These are phyloP conservation scores for Scedosporium aurantiacum DNA, from an alignment of 2,329 filamentous ascomycete species.

Conservation along the genomic window DNA sequence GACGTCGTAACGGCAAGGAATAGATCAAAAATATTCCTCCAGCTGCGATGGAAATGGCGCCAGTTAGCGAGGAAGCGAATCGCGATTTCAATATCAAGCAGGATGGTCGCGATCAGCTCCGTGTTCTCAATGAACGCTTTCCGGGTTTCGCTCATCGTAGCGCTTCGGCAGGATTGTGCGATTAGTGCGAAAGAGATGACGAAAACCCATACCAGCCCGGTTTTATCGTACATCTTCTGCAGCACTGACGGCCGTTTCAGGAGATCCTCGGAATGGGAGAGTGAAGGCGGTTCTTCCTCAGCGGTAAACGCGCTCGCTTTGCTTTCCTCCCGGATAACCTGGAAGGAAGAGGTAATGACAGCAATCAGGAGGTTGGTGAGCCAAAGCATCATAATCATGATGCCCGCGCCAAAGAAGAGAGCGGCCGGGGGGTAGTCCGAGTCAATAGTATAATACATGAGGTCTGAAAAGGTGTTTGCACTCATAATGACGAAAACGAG, in stretches of 20 bases:
- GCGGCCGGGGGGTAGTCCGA: conserved; percentile 84
- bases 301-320: conserved; percentile 86
- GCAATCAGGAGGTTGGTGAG: conserved; percentile 89
- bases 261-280: conserved; percentile 15
- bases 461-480: conserved; percentile 88
- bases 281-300: conserved; percentile 37
- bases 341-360: conserved; percentile 96
- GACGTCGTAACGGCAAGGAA: conserved; percentile 69
- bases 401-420: conserved; percentile 61
- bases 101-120: conserved; percentile 64
- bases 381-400: conserved; percentile 93
- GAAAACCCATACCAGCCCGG: conserved; percentile 64
- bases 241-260: conserved; percentile 32
- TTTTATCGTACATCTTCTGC: conserved; percentile 65
- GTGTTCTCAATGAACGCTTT: conserved; percentile 56
- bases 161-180: conserved; percentile 65
- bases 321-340: conserved; percentile 94
- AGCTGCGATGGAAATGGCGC: conserved; percentile 64
- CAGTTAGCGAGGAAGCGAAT: conserved; percentile 70
- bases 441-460: conserved; percentile 88
- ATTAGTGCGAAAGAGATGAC: conserved; percentile 74
- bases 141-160: conserved; percentile 56
- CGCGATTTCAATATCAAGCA: conserved; percentile 73
- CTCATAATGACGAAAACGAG: conserved; percentile 98
- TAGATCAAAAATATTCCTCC: conserved; percentile 71